Evolutionary conservation across 805 yeast species (phyloP).

Genomic region (Ogataea trehalophila): DNA sequence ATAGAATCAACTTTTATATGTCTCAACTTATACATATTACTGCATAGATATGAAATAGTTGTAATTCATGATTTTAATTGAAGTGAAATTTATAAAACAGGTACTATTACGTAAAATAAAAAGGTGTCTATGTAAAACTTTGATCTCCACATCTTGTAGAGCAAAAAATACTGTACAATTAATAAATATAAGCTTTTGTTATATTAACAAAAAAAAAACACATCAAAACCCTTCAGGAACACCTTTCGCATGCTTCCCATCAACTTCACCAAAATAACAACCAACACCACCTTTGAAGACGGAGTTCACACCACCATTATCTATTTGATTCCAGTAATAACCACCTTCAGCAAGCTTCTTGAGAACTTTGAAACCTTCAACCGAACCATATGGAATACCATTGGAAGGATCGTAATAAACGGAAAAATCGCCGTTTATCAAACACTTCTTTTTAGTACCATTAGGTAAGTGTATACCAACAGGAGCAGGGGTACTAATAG

Average conservation of each 20-base stretch:
- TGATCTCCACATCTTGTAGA: too few species aligned
- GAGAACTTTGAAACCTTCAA: slow-evolving; percentile 68
- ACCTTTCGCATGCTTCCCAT: slow-evolving; percentile 64
- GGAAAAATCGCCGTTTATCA: slow-evolving; percentile 74
- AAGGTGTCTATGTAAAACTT: too few species aligned
- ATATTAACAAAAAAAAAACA: not conserved
- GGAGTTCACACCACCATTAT: slow-evolving; percentile 39
- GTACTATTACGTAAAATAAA: too few species aligned
- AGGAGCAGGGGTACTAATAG: slow-evolving; percentile 65
- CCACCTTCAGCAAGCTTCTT: slow-evolving; percentile 54
- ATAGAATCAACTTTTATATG: too few species aligned
- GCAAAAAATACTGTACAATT: not conserved
- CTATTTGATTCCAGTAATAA: slow-evolving; percentile 47
- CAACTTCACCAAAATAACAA: slow-evolving; percentile 37
- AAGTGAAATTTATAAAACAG: not conserved
- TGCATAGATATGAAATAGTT: not conserved
- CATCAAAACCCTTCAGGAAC: slow-evolving; percentile 78
- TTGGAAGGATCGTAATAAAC: slow-evolving; percentile 82
- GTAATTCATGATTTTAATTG: not conserved
- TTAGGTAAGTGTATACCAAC: slow-evolving; percentile 67
- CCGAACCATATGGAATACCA: slow-evolving; percentile 81
- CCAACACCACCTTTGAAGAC: slow-evolving; percentile 32
- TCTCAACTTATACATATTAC: not conserved
- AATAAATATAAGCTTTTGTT: not conserved
- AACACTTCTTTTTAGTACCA: slow-evolving; percentile 62